Evolutionary conservation across 768 basidiomycete species (phyloP).

Genomic region (Cystobasidium tubakii): DNA sequence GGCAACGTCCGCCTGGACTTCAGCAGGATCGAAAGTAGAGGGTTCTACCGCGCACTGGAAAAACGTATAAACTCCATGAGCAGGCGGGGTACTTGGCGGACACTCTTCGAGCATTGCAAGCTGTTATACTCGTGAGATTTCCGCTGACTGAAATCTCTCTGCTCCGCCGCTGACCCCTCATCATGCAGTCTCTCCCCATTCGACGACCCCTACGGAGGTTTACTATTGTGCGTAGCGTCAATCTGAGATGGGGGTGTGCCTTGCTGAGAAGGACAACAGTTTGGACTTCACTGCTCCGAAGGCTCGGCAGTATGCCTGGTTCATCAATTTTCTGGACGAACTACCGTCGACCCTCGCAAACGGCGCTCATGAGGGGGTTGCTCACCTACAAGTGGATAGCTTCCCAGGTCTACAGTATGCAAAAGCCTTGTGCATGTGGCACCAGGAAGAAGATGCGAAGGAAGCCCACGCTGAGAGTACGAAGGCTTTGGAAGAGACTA

Average conservation of each 20-base stretch:
- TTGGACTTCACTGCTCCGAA: conserved; percentile 81
- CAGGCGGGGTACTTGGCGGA: conserved; percentile 79
- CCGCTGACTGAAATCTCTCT: background rate
- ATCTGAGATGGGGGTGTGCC: background rate
- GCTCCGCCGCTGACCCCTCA: background rate
- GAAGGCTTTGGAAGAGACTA: conserved; percentile 65
- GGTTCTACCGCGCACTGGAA: conserved; percentile 82
- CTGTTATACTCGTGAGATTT: conserved; percentile 59
- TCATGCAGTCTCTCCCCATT: conserved; percentile 62
- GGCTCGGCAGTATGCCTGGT: conserved; percentile 70
- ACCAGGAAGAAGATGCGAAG: conserved; percentile 49
- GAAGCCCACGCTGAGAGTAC: conserved; percentile 62
- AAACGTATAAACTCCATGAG: conserved; percentile 79
- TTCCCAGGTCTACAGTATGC: conserved; percentile 60
- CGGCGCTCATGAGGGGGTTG: background rate
- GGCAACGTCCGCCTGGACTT: conserved; percentile 83
- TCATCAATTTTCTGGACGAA: conserved; percentile 56
- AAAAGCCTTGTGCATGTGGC: conserved; percentile 46
- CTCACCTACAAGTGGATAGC: conserved; percentile 30
- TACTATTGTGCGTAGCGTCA: conserved; percentile 54
- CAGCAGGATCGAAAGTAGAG: conserved; percentile 79
- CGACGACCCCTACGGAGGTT: conserved; percentile 79
- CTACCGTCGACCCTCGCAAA: conserved; percentile 12
- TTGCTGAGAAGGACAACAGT: conserved; percentile 37
- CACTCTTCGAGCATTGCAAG: conserved; percentile 85